These are phyloP conservation scores for Zychaea mexicana DNA, from an alignment of 371 early-diverging fungal genomes.

Conservation along the genomic window DNA sequence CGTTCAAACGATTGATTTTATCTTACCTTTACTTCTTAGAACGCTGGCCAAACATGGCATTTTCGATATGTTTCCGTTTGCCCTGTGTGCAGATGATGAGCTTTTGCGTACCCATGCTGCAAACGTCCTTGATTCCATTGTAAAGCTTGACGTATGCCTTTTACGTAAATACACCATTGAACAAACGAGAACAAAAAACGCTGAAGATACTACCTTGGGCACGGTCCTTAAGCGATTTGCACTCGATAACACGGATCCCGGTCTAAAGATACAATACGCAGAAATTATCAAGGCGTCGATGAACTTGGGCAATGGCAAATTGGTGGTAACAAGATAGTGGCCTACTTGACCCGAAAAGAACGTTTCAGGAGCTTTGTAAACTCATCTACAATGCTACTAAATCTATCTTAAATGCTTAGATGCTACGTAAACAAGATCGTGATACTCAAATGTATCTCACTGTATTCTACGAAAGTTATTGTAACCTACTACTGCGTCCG, in stretches of 20 bases:
- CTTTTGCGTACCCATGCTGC: slow-evolving; percentile 62
- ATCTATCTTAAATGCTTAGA: too few relatives aligned
- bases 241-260: slow-evolving; percentile 59
- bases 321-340: slow-evolving; percentile 23
- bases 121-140: slow-evolving; percentile 71
- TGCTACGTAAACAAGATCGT: slow-evolving; percentile 44
- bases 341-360: slow-evolving; percentile 19
- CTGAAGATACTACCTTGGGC: slow-evolving; percentile 53
- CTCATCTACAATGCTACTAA: not conserved
- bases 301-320: slow-evolving; percentile 54
- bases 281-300: slow-evolving; percentile 76
- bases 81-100: slow-evolving; percentile 55
- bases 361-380: not conserved
- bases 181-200: slow-evolving; percentile 50
- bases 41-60: slow-evolving; percentile 74
- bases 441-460: slow-evolving; percentile 77
- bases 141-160: slow-evolving; percentile 79
- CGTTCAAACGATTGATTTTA: not conserved
- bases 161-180: slow-evolving; percentile 71
- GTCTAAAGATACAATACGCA: slow-evolving; percentile 68
- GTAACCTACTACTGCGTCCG: slow-evolving; percentile 59
- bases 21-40: too few relatives aligned
- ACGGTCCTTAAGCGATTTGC: slow-evolving; percentile 67
- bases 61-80: slow-evolving; percentile 72
- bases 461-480: slow-evolving; percentile 73